Evolutionary conservation across 768 basidiomycete genomes (phyloP).

Genomic region (Mycena rosella): DNA sequence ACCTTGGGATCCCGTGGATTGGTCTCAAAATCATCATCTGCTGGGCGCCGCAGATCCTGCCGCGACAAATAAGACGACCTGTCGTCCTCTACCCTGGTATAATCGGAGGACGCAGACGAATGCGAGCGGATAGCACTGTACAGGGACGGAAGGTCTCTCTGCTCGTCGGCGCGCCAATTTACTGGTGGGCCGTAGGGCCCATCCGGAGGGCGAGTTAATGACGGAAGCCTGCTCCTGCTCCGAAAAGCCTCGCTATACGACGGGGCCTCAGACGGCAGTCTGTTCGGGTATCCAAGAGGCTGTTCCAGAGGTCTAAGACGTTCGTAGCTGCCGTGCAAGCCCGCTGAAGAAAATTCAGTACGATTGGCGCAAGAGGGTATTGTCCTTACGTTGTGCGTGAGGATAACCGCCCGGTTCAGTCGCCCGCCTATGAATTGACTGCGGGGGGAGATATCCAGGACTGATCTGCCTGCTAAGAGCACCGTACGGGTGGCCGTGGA

Average conservation of each 20-base stretch:
- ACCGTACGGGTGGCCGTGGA: constrained; percentile 39
- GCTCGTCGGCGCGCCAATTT: constrained; percentile 7
- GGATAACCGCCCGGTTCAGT: constrained; percentile 32
- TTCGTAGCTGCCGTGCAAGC: constrained; percentile 22
- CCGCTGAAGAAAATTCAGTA: constrained; percentile 18
- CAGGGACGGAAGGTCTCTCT: constrained; percentile 20
- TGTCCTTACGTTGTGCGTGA: constrained; percentile 15
- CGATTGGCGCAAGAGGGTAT: neutral
- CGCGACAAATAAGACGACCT: neutral
- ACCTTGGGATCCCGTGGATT: constrained; percentile 46
- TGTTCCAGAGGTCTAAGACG: constrained; percentile 17
- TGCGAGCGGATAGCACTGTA: constrained; percentile 25
- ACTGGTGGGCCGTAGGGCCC: constrained; percentile 6
- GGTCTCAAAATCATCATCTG: constrained; percentile 39
- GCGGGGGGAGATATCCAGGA: constrained; percentile 21
- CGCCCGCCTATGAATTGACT: constrained; percentile 31
- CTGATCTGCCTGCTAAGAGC: constrained; percentile 13
- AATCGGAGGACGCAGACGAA: constrained; percentile 19
- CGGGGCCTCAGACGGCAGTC: constrained; percentile 10
- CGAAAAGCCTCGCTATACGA: constrained; percentile 11
- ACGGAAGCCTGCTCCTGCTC: constrained; percentile 18
- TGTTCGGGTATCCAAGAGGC: constrained; percentile 7
- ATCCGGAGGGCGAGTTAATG: neutral
- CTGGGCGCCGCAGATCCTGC: neutral
- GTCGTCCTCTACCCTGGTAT: constrained; percentile 20